phyloP scores from a whole-genome alignment of 805 yeast genomes.

The Myxozyma kluyveri region DNA sequence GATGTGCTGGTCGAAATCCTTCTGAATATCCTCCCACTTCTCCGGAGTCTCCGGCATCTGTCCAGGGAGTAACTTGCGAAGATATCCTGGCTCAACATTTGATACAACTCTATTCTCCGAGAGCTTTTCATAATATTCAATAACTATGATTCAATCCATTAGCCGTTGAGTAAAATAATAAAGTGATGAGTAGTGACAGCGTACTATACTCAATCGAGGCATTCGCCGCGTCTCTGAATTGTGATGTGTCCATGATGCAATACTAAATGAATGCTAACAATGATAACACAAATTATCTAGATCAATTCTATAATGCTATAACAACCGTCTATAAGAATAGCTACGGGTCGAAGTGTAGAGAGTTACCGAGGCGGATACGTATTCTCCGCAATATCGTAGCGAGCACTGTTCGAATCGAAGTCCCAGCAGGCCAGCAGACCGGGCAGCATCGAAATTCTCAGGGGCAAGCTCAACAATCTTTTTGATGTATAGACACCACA shows the following conservation, averaged over 20 bases:
- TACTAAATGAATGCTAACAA: no score
- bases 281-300: no score
- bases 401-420: no score
- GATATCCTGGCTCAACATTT: constrained; percentile 31
- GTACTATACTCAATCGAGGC: constrained; percentile 30
- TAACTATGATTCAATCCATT: constrained; percentile 10
- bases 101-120: constrained; percentile 21
- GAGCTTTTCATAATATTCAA: constrained; percentile 26
- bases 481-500: no score
- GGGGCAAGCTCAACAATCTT: no score
- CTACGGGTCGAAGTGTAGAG: no score
- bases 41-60: constrained; percentile 30
- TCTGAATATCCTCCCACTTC: constrained; percentile 26
- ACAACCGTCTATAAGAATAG: no score
- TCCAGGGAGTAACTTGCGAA: constrained; percentile 23
- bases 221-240: constrained; percentile 30
- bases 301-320: no score
- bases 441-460: no score
- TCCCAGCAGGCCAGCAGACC: no score
- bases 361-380: no score
- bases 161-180: neutral
- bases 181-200: neutral
- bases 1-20: constrained; percentile 26
- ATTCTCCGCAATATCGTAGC: no score
- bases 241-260: constrained; percentile 30